Conservation (phyloP, 225 moss, liverwort and hornwort genomes). For the Bryum argenteum region DNA sequence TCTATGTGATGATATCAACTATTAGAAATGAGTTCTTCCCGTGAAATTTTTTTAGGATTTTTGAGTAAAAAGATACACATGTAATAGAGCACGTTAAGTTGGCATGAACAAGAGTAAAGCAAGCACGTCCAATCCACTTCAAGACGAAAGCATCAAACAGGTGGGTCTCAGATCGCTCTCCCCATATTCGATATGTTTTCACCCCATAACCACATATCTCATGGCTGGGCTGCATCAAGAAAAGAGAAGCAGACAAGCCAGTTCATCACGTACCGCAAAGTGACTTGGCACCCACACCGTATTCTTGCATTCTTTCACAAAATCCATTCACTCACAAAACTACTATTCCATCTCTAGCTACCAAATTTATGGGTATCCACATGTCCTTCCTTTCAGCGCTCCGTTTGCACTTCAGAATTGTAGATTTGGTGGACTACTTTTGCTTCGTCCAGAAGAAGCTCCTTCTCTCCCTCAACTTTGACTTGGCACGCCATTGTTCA, state of each 20-base stretch:
- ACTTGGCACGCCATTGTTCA: slow-evolving; percentile 29
- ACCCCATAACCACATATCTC: slow-evolving; percentile 21
- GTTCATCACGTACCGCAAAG: slow-evolving; percentile 21
- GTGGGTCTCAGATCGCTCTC: slow-evolving; percentile 7
- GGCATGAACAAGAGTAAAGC: background rate
- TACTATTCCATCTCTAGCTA: slow-evolving; percentile 25
- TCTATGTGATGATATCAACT: too few species aligned
- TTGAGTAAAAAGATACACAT: background rate
- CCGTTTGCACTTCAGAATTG: slow-evolving; percentile 23
- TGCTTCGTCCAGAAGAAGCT: slow-evolving; percentile 27
- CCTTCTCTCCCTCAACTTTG: slow-evolving; percentile 28
- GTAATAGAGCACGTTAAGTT: background rate
- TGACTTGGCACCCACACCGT: slow-evolving; percentile 18
- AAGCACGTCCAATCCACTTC: slow-evolving; percentile 11
- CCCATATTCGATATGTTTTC: slow-evolving; percentile 1
- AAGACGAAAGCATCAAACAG: slow-evolving; percentile 1
- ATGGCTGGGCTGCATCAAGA: slow-evolving; percentile 9
- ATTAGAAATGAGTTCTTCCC: too few species aligned
- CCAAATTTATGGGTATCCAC: slow-evolving; percentile 41
- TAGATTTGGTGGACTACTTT: slow-evolving; percentile 11
- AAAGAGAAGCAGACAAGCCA: slow-evolving; percentile 20
- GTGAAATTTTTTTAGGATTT: too few species aligned
- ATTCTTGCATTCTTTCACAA: slow-evolving; percentile 27
- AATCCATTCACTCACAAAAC: slow-evolving; percentile 28
- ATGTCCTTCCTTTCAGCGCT: slow-evolving; percentile 23